Evolutionary conservation across 257 asterid genomes (phyloP).

Genomic region (Lycium barbarum): DNA sequence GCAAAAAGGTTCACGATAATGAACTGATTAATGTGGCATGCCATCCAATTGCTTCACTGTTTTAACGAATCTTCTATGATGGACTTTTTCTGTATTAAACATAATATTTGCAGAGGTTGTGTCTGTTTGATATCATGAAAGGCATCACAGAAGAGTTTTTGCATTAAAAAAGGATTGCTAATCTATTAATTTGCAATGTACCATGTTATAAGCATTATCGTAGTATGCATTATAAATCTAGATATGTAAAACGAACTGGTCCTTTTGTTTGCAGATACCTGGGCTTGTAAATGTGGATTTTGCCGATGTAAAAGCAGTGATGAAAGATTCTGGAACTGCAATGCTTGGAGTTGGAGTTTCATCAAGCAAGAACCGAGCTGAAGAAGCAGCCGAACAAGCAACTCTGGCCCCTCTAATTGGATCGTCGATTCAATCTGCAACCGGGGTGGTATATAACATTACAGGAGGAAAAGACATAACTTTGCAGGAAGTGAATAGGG

Average conservation of each 20-base stretch:
- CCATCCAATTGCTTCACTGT: too few relatives aligned
- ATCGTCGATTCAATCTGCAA: conserved; percentile 96
- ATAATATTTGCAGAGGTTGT: neutral
- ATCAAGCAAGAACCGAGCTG: conserved; percentile 98
- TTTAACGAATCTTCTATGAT: neutral
- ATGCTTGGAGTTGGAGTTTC: conserved; percentile 99
- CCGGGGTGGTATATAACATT: conserved; percentile 95
- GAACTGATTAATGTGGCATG: too few relatives aligned
- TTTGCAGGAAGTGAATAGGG: conserved; percentile 93
- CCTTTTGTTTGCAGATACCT: conserved; percentile 72
- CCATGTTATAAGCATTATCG: neutral
- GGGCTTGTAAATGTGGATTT: conserved; percentile 98
- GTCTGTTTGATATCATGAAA: neutral
- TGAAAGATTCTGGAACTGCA: conserved; percentile 99
- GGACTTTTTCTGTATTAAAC: neutral
- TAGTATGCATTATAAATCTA: neutral
- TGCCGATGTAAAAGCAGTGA: conserved; percentile 98
- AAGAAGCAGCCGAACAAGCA: conserved; percentile 99
- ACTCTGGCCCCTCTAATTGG: conserved; percentile 96
- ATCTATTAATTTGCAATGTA: neutral
- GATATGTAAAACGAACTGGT: conserved; percentile 23
- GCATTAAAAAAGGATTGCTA: neutral
- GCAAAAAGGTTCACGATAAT: too few relatives aligned
- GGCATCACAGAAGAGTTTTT: neutral
- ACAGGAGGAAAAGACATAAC: conserved; percentile 99